Evolutionary conservation across 345 rosid species (phyloP).

Genomic region (Aethionema arabicum): DNA sequence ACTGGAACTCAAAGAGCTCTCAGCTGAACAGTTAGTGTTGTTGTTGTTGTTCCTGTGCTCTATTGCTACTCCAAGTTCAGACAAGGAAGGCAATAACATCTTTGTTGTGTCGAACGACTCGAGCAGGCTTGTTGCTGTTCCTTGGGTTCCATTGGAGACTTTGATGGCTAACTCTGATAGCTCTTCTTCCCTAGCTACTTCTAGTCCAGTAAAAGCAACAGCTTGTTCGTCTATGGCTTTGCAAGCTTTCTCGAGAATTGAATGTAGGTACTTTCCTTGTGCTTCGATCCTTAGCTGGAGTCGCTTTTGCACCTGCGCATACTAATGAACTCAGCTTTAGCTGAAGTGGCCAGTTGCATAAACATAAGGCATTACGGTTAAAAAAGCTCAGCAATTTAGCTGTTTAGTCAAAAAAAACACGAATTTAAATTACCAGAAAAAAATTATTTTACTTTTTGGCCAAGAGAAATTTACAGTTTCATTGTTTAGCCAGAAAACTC

Average conservation of each 20-base stretch:
- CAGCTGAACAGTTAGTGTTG: conserved; percentile 51
- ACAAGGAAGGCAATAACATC: conserved; percentile 48
- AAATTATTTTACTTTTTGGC: too few relatives aligned
- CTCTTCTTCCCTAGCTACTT: conserved; percentile 83
- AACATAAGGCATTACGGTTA: too few relatives aligned
- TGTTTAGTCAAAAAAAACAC: too few relatives aligned
- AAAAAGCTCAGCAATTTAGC: too few relatives aligned
- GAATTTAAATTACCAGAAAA: too few relatives aligned
- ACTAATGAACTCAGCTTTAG: not conserved
- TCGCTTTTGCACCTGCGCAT: conserved; percentile 72
- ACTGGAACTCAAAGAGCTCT: conserved; percentile 70
- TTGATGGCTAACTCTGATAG: conserved; percentile 82
- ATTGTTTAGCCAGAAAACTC: too few relatives aligned
- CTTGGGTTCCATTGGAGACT: conserved; percentile 61
- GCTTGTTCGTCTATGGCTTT: conserved; percentile 78
- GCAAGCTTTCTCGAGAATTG: conserved; percentile 90
- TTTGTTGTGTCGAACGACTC: conserved; percentile 34
- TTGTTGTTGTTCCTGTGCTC: conserved; percentile 49
- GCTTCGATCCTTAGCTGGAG: conserved; percentile 90
- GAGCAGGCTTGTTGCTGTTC: conserved; percentile 38
- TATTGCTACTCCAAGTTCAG: conserved; percentile 64
- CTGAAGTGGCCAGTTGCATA: too few relatives aligned
- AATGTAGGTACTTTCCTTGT: conserved; percentile 81
- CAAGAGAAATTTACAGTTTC: too few relatives aligned
- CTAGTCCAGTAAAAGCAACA: conserved; percentile 61